These are phyloP conservation scores for Naganishia sp. DNA, from an alignment of 1,284 basidiomycete species.

Conservation along the genomic window DNA sequence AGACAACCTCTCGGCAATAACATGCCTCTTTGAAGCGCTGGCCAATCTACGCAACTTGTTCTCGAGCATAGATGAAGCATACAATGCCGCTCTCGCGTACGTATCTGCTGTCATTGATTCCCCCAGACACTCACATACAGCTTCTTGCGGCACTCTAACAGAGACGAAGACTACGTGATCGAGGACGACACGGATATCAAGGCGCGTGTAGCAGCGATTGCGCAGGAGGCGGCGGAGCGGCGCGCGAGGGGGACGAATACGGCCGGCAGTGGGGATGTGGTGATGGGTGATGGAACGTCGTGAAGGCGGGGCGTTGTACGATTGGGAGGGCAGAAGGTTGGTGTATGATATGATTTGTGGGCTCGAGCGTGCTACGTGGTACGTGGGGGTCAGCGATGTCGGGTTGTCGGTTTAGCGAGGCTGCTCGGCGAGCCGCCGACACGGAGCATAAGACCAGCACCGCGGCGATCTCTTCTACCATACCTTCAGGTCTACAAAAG, in stretches of 20 bases:
- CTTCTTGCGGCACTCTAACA: constrained; percentile 24
- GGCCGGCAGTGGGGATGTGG: constrained; percentile 1
- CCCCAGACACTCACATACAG: constrained; percentile 2
- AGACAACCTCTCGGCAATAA: constrained; percentile 78
- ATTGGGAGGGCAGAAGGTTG: too few species aligned
- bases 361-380: too few species aligned
- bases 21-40: constrained; percentile 72
- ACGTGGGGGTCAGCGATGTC: too few species aligned
- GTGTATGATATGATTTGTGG: too few species aligned
- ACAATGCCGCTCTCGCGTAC: constrained; percentile 61
- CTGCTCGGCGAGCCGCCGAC: too few species aligned
- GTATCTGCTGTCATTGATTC: constrained; percentile 31
- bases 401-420: too few species aligned
- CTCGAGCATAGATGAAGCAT: constrained; percentile 66
- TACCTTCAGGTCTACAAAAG: too few species aligned
- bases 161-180: constrained; percentile 45
- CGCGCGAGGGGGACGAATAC: constrained; percentile 12
- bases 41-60: constrained; percentile 73
- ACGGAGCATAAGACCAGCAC: too few species aligned
- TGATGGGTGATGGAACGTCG: constrained; percentile 20
- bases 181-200: constrained; percentile 52
- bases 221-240: constrained; percentile 15
- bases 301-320: not conserved
- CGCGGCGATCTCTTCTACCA: too few species aligned
- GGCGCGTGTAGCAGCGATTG: constrained; percentile 45